A percentile compares a stretch with the other conserved stretches of the same genome.
Evolutionary conservation across 2,329 filamentous ascomycete genomes (phyloP).

Genomic region (Penicillium sp.): DNA sequence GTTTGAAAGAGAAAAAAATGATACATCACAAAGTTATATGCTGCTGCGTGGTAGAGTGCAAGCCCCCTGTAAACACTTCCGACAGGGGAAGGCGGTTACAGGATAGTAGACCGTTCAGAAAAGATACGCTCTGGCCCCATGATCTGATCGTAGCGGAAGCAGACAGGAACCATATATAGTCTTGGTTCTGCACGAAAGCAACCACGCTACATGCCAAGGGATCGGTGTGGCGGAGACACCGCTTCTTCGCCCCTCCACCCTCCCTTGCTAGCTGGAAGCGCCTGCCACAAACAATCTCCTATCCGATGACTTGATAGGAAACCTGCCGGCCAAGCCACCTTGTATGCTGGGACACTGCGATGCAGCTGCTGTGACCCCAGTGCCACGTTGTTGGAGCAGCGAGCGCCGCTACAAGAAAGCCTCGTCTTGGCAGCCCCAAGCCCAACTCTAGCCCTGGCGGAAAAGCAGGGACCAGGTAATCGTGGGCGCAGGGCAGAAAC

Average conservation of each 20-base stretch:
- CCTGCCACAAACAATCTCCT: conserved; percentile 2
- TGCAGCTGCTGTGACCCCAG: conserved; percentile 16
- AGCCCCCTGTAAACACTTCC: not conserved
- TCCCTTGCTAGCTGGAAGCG: not conserved
- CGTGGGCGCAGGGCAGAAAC: conserved; percentile 7
- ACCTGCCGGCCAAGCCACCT: conserved; percentile 11
- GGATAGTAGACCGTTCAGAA: not conserved
- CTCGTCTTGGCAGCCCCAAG: conserved; percentile 15
- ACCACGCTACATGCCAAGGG: conserved; percentile 17
- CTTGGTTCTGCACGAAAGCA: conserved; percentile 18
- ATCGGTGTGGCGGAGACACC: conserved; percentile 22
- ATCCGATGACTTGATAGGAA: not conserved
- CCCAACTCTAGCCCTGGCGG: conserved; percentile 6
- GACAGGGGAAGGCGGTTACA: not conserved
- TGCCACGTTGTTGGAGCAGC: conserved; percentile 16
- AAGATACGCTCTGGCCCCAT: conserved; percentile 2
- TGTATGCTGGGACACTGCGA: conserved; percentile 1
- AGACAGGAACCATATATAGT: conserved; percentile 17
- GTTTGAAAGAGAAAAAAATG: not conserved
- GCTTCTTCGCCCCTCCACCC: conserved; percentile 19
- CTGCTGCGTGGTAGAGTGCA: not conserved
- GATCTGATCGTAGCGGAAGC: conserved; percentile 6
- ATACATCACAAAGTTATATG: conserved; percentile 5
- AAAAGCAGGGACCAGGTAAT: conserved; percentile 4
- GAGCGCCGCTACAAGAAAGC: conserved; percentile 7